Percentiles rank a stretch among this genome's conserved stretches.
These are phyloP conservation scores for Euphorbia tirucalli DNA, from an alignment of 345 rosid genomes.

Conservation along the genomic window DNA sequence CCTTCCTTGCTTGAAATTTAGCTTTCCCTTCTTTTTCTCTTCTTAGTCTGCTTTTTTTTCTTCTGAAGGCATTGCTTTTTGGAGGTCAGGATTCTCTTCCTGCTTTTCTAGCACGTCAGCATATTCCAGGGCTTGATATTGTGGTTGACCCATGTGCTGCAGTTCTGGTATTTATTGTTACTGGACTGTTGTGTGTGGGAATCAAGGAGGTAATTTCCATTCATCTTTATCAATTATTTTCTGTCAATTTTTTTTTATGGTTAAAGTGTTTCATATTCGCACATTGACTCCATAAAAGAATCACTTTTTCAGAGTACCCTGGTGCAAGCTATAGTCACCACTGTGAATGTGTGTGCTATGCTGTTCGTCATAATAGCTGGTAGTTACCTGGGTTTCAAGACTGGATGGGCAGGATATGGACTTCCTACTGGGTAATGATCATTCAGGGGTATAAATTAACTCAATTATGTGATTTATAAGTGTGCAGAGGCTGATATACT, in stretches of 20 bases:
- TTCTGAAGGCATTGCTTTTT: constrained; percentile 71
- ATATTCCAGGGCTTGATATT: constrained; percentile 77
- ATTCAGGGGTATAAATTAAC: constrained; percentile 3
- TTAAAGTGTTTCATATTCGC: neutral
- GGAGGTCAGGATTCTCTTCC: constrained; percentile 86
- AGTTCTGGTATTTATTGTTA: constrained; percentile 64
- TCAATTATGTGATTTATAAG: neutral
- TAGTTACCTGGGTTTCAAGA: constrained; percentile 77
- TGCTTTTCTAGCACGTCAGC: constrained; percentile 65
- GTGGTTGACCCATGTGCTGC: constrained; percentile 95
- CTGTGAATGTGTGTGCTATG: constrained; percentile 78
- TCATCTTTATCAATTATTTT: neutral
- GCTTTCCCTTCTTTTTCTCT: neutral
- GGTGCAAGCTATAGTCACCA: constrained; percentile 78
- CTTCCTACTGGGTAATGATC: constrained; percentile 80
- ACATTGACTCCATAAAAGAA: neutral
- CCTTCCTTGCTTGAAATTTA: neutral
- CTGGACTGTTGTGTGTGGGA: constrained; percentile 91
- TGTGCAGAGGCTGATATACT: constrained; percentile 7
- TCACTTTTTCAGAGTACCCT: constrained; percentile 67
- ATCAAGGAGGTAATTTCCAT: constrained; percentile 76
- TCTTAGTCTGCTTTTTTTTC: neutral
- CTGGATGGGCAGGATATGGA: constrained; percentile 90
- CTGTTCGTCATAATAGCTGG: constrained; percentile 82
- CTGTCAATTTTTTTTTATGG: neutral